phyloP scores from a whole-genome alignment of 208 protist genomes.

The Leishmania amazonensis region DNA sequence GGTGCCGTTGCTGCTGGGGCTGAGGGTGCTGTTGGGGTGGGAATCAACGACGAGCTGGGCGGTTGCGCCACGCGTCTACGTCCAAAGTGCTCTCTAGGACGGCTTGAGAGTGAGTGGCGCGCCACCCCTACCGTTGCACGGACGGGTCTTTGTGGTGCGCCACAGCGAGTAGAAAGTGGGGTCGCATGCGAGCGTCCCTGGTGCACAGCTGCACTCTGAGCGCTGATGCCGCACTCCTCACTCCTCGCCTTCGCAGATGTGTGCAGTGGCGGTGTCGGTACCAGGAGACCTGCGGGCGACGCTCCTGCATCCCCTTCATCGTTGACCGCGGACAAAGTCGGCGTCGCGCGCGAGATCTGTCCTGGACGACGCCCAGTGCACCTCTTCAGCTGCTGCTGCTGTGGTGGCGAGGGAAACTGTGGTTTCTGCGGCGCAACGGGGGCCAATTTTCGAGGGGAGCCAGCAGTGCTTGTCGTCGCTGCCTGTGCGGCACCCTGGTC shows the following conservation, averaged over 20 bases:
- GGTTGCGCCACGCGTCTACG: background rate
- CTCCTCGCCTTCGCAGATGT: background rate
- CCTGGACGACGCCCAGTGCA: background rate
- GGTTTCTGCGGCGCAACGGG: background rate
- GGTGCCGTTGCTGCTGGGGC: background rate
- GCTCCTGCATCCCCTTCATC: background rate
- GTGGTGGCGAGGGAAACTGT: background rate
- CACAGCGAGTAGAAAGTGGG: background rate
- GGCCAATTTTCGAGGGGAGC: background rate
- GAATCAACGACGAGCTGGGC: no score
- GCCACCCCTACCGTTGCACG: slow-evolving; percentile 5
- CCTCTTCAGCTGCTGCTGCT: background rate
- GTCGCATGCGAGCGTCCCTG: background rate
- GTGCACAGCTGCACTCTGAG: background rate
- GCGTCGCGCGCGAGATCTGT: background rate
- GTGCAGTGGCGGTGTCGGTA: background rate
- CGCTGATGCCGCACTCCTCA: background rate
- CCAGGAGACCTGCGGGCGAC: background rate
- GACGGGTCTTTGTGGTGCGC: background rate
- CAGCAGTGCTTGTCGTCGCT: background rate
- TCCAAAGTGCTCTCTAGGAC: background rate
- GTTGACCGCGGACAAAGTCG: background rate
- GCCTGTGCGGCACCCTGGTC: background rate
- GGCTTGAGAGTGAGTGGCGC: background rate
- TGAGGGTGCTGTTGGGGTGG: background rate